A percentile compares a stretch with the other conserved stretches of the same genome.
phyloP scores from a whole-genome alignment of 805 yeast species.

The Teunomyces barrocoloradensis region DNA sequence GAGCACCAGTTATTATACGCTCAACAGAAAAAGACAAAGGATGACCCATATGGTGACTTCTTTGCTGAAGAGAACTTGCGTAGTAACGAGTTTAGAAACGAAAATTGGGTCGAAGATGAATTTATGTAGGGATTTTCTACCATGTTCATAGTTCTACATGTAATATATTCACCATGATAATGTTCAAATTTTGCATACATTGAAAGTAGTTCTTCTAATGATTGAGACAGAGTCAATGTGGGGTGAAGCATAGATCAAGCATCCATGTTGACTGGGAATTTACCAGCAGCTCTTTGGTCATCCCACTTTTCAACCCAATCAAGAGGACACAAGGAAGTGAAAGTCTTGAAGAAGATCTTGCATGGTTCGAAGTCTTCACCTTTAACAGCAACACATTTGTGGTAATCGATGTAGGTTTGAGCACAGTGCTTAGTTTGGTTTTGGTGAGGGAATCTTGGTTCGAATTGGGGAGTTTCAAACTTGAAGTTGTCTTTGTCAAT shows the following conservation, averaged over 20 bases:
- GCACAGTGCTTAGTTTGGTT: conserved; percentile 99
- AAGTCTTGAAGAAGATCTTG: conserved; percentile 89
- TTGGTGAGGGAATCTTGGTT: conserved; percentile 93
- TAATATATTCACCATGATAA: background rate
- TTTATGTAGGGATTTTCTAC: conserved; percentile 36
- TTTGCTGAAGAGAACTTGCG: conserved; percentile 44
- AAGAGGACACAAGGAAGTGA: conserved; percentile 78
- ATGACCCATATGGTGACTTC: conserved; percentile 41
- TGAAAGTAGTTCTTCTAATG: background rate
- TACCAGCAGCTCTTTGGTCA: conserved; percentile 68
- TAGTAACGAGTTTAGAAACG: conserved; percentile 47
- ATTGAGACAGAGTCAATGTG: background rate
- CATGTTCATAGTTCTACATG: background rate
- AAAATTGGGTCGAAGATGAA: conserved; percentile 55
- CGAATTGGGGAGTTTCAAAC: conserved; percentile 54
- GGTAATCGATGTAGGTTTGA: conserved; percentile 97
- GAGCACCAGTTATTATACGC: conserved; percentile 36
- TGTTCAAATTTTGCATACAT: conserved; percentile 1
- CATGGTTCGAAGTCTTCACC: conserved; percentile 99
- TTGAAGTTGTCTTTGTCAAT: conserved; percentile 28
- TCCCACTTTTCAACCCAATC: conserved; percentile 89
- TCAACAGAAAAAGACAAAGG: conserved; percentile 36
- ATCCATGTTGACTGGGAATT: conserved; percentile 40
- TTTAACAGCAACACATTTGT: conserved; percentile 92
- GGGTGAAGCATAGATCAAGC: conserved; percentile 1